These are phyloP conservation scores for Trichoderma sp. DNA, from an alignment of 2,329 filamentous ascomycete genomes.

Conservation along the genomic window DNA sequence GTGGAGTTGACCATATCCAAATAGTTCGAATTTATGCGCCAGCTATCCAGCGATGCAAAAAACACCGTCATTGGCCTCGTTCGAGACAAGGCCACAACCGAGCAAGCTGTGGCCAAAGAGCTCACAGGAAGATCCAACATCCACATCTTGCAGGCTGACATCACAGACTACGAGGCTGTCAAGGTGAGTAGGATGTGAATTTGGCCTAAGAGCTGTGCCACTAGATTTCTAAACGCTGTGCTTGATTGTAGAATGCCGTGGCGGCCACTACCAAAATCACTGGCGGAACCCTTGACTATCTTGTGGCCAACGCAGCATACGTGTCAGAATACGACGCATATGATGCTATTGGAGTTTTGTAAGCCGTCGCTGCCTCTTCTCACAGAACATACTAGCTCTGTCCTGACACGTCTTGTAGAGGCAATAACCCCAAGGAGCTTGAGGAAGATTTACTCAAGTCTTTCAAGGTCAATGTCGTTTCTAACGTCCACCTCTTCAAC, in stretches of 20 bases:
- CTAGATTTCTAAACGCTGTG: not conserved
- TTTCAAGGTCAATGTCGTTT: not conserved
- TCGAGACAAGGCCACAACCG: not conserved
- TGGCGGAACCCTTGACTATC: not conserved
- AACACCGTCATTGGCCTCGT: slow-evolving; percentile 1
- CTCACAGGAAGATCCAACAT: slow-evolving; percentile 1
- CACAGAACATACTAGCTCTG: accelerated
- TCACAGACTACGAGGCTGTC: not conserved
- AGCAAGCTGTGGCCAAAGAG: not conserved
- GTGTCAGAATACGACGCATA: not conserved
- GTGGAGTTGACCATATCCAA: not conserved
- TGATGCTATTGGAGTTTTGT: not conserved
- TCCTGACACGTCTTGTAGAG: not conserved
- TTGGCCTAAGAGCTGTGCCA: not conserved
- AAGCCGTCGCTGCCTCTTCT: not conserved
- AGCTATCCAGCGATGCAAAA: not conserved
- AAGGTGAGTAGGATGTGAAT: not conserved
- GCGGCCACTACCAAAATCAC: not conserved
- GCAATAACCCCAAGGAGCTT: not conserved
- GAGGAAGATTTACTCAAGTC: not conserved
- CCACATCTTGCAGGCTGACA: not conserved
- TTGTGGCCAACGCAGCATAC: not conserved
- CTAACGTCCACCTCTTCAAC: not conserved
- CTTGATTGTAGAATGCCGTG: not conserved
- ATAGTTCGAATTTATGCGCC: not conserved